Evolutionary conservation across 202 grass and related monocot genomes (phyloP).

Genomic region (Panicum hallii): DNA sequence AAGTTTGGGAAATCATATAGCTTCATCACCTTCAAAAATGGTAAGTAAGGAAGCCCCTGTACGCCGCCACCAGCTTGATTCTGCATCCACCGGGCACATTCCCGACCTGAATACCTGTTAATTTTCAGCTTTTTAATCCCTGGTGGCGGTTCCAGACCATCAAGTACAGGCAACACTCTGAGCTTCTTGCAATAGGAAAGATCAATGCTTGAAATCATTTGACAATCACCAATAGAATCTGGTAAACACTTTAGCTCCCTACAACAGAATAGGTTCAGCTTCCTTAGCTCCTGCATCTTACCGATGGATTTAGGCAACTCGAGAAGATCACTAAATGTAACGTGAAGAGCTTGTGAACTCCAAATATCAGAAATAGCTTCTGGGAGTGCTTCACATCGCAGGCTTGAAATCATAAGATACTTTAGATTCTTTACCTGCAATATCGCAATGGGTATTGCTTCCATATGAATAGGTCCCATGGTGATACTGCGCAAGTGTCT

Average conservation of each 20-base stretch:
- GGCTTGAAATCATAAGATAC: neutral
- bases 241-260: fast-evolving
- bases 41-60: neutral
- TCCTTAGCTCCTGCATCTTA: neutral
- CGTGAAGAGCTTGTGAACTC: conserved; percentile 40
- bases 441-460: neutral
- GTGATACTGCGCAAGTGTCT: conserved; percentile 3
- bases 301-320: conserved; percentile 44
- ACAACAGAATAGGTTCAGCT: fast-evolving
- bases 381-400: neutral
- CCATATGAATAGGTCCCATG: fast-evolving
- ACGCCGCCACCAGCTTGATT: neutral
- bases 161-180: neutral
- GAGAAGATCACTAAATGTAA: fast-evolving
- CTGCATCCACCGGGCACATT: conserved; percentile 28
- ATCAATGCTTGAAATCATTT: neutral
- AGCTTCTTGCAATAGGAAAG: neutral
- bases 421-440: conserved; percentile 21
- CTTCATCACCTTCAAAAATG: neutral
- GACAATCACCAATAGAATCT: conserved; percentile 26
- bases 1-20: neutral
- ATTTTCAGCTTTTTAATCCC: neutral
- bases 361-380: conserved; percentile 28
- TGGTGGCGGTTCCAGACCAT: conserved; percentile 14
- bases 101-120: fast-evolving